phyloP scores from a whole-genome alignment of 768 basidiomycete species.

The Inosperma sp. region DNA sequence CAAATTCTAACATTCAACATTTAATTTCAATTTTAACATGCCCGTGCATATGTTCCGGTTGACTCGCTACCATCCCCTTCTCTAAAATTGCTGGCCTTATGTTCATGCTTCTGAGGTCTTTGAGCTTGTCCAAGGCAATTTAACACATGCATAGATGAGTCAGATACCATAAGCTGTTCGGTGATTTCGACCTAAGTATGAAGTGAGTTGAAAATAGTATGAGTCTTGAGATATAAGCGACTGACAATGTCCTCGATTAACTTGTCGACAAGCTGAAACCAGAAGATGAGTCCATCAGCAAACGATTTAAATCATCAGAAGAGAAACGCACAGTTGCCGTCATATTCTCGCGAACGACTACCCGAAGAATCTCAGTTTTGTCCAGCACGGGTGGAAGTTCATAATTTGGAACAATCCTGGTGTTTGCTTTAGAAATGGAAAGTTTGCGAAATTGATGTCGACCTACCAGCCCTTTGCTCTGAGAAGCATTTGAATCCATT shows the following conservation, averaged over 20 bases:
- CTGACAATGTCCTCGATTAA: conserved; percentile 67
- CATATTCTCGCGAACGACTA: conserved; percentile 60
- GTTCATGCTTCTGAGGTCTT: conserved; percentile 32
- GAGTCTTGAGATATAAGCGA: too few species aligned
- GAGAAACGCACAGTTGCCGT: conserved; percentile 40
- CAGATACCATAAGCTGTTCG: conserved; percentile 46
- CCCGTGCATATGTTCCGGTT: conserved; percentile 64
- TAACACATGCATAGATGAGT: conserved; percentile 51
- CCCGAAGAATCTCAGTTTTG: conserved; percentile 55
- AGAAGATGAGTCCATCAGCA: conserved; percentile 21
- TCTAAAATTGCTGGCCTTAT: conserved; percentile 43
- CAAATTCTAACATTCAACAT: too few species aligned
- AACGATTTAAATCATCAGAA: conserved; percentile 15
- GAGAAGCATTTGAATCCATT: conserved; percentile 52
- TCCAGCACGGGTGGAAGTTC: conserved; percentile 51
- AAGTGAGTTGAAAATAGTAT: conserved; percentile 8
- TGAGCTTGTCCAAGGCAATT: conserved; percentile 33
- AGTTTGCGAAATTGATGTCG: not conserved
- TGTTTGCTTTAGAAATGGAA: not conserved
- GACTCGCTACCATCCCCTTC: conserved; percentile 41
- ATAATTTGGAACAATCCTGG: conserved; percentile 50
- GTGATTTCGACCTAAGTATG: conserved; percentile 63
- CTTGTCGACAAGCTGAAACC: conserved; percentile 51
- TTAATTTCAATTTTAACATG: conserved; percentile 62
- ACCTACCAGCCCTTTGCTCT: conserved; percentile 52